Conservation (phyloP, 1,284 basidiomycete species). For the Malassezia pachydermatis region DNA sequence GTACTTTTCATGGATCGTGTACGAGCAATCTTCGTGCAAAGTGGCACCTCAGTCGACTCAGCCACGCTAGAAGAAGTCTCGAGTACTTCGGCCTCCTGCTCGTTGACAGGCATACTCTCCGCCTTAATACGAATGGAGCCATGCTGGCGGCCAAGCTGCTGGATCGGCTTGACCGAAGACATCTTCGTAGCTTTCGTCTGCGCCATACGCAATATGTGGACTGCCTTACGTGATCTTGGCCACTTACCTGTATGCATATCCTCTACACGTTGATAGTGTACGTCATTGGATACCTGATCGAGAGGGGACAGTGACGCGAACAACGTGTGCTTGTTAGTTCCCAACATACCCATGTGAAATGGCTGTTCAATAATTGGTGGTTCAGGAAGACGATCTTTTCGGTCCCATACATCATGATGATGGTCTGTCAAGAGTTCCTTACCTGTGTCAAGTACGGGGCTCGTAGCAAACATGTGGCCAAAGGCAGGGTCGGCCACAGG, state of each 20-base stretch:
- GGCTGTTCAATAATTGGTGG: no score
- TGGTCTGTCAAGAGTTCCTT: no score
- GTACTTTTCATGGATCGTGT: not conserved
- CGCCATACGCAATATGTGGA: no score
- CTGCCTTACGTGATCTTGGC: no score
- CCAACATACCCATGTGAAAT: not conserved
- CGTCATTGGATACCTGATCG: not conserved
- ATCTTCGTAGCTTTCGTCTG: not conserved
- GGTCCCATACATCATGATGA: no score
- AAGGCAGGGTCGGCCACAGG: not conserved
- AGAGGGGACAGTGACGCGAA: not conserved
- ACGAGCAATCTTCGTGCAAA: slow-evolving; percentile 11
- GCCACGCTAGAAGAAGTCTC: no score
- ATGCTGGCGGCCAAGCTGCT: slow-evolving; percentile 3
- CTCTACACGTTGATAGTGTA: no score
- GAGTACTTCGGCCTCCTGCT: not conserved
- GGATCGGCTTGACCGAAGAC: not conserved
- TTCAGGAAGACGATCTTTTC: no score
- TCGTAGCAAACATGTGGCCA: not conserved
- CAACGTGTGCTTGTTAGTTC: not conserved
- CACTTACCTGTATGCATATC: no score
- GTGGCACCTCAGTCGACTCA: not conserved
- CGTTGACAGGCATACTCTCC: not conserved
- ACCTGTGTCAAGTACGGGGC: not conserved
- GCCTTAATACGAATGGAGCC: slow-evolving; percentile 6